Conservation (phyloP, 2,329 filamentous ascomycete species). For the Geosmithia morbida region DNA sequence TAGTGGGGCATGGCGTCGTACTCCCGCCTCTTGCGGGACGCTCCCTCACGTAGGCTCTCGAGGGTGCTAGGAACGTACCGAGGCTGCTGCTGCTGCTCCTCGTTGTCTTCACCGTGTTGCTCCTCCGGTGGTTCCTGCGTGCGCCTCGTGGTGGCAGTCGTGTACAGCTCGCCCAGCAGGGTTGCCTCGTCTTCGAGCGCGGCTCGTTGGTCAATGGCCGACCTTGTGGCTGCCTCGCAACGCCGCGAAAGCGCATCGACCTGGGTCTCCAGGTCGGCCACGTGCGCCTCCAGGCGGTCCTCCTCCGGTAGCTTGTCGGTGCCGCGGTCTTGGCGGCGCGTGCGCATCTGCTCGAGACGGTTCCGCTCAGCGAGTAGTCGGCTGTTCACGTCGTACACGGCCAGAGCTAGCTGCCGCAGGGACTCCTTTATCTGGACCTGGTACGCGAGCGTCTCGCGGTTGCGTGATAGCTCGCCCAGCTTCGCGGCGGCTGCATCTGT, state of each 20-base stretch:
- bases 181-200: slow-evolving; percentile 33
- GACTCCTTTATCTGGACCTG: slow-evolving; percentile 30
- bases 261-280: slow-evolving; percentile 20
- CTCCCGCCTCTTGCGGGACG: slow-evolving; percentile 20
- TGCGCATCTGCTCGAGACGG: slow-evolving; percentile 13
- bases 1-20: slow-evolving; percentile 26
- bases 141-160: slow-evolving; percentile 8
- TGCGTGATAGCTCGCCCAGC: slow-evolving; percentile 26
- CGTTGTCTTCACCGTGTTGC: slow-evolving; percentile 2
- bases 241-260: slow-evolving; percentile 26
- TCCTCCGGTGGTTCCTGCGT: slow-evolving; percentile 4
- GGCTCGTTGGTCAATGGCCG: slow-evolving; percentile 31
- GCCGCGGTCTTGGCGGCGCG: slow-evolving; percentile 22
- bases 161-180: slow-evolving; percentile 21
- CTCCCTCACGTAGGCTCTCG: slow-evolving; percentile 19
- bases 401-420: slow-evolving; percentile 24
- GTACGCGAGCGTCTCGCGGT: slow-evolving; percentile 25
- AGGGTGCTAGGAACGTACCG: slow-evolving; percentile 8
- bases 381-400: slow-evolving; percentile 35
- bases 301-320: slow-evolving; percentile 19
- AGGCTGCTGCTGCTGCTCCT: slow-evolving; percentile 10
- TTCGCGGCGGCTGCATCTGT: slow-evolving; percentile 19
- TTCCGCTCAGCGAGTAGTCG: slow-evolving; percentile 20
- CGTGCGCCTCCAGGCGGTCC: slow-evolving; percentile 20
- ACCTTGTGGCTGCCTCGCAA: slow-evolving; percentile 30